These are phyloP conservation scores for Hydnomerulius pinastri DNA, from an alignment of 768 basidiomycete genomes.

Conservation along the genomic window DNA sequence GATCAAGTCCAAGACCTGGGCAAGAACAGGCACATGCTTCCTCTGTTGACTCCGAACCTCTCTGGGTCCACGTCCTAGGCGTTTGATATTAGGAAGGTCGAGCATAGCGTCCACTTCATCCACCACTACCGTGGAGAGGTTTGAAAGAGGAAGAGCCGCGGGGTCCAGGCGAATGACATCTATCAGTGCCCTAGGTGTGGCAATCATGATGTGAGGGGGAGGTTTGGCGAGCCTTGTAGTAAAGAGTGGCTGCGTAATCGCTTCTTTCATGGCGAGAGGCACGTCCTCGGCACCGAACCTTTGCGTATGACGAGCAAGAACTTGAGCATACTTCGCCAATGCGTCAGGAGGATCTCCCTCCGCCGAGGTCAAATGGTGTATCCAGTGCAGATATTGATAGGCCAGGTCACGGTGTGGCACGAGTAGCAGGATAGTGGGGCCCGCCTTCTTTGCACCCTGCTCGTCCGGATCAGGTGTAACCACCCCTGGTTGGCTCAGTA, in stretches of 20 bases:
- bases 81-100: constrained; percentile 44
- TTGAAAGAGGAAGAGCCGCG: constrained; percentile 44
- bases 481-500: constrained; percentile 57
- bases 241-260: constrained; percentile 32
- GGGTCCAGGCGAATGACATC: constrained; percentile 52
- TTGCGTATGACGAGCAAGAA: constrained; percentile 57
- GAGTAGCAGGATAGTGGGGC: constrained; percentile 58
- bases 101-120: constrained; percentile 80
- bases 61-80: constrained; percentile 38
- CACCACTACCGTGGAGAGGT: constrained; percentile 61
- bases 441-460: constrained; percentile 24
- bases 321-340: constrained; percentile 53
- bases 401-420: constrained; percentile 78
- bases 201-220: constrained; percentile 71
- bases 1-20: constrained; percentile 58
- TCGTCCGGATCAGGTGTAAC: constrained; percentile 16
- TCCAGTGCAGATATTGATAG: constrained; percentile 67
- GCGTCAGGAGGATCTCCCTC: constrained; percentile 33
- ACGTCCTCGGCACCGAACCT: constrained; percentile 16
- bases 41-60: constrained; percentile 45
- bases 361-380: constrained; percentile 47
- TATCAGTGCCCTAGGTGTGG: constrained; percentile 67
- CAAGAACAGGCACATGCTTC: constrained; percentile 60
- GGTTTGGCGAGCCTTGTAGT: constrained; percentile 38
- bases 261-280: constrained; percentile 28